Evolutionary conservation across 1,284 basidiomycete species (phyloP).

Genomic region (Irpex lacteus): DNA sequence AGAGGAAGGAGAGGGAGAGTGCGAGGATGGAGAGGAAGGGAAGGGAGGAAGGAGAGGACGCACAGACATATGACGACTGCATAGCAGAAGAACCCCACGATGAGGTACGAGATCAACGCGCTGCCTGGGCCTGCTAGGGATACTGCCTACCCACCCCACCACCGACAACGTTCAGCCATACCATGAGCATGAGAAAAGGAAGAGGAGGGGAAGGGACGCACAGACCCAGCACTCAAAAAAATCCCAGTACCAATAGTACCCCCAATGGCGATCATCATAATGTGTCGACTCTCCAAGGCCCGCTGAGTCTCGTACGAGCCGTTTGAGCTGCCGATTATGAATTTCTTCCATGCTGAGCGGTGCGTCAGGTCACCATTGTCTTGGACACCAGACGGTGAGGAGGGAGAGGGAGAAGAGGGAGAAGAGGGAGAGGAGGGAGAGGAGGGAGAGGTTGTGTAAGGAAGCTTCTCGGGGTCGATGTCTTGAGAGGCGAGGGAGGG

Average conservation of each 20-base stretch:
- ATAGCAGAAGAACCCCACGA: conserved; percentile 52
- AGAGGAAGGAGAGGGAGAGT: too few relatives aligned
- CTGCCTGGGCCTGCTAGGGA: conserved; percentile 48
- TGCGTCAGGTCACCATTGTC: background rate
- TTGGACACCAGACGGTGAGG: too few relatives aligned
- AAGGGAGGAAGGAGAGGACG: conserved; percentile 14
- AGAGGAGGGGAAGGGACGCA: conserved; percentile 18
- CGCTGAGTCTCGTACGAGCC: conserved; percentile 27
- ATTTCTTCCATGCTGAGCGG: background rate
- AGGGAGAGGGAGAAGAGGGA: too few relatives aligned
- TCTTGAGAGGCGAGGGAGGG: too few relatives aligned
- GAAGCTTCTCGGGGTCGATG: too few relatives aligned
- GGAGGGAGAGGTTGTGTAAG: too few relatives aligned
- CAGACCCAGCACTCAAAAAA: conserved; percentile 51
- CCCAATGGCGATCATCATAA: conserved; percentile 46
- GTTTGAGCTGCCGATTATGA: background rate
- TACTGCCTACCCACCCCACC: conserved; percentile 4
- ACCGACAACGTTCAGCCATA: background rate
- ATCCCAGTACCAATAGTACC: conserved; percentile 53
- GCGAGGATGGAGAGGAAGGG: too few relatives aligned
- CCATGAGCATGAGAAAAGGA: too few relatives aligned
- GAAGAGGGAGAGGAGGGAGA: too few relatives aligned
- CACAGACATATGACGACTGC: conserved; percentile 50
- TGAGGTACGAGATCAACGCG: conserved; percentile 45
- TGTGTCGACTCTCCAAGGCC: conserved; percentile 37